Conservation (phyloP, 1,284 basidiomycete species). For the Leccinum pachyderme region DNA sequence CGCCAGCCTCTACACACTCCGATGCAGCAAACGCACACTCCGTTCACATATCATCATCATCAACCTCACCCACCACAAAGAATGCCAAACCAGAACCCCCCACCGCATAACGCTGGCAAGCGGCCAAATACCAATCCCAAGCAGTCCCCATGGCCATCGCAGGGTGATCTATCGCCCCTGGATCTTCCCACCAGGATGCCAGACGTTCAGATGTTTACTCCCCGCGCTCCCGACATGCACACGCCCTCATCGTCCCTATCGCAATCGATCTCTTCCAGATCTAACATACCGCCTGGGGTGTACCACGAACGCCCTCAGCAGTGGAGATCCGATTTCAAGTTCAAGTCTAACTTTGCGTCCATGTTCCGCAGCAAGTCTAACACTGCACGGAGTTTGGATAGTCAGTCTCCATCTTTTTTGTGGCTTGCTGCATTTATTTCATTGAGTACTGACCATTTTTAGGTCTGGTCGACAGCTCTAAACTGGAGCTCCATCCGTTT, state of each 20-base stretch:
- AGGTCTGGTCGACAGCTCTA: constrained; percentile 30
- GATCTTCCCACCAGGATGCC: constrained; percentile 23
- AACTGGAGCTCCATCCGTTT: constrained; percentile 24
- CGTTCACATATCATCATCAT: constrained; percentile 8
- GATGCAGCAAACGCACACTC: constrained; percentile 10
- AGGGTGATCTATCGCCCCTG: constrained; percentile 29
- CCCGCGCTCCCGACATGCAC: constrained; percentile 22
- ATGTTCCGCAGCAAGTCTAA: constrained; percentile 31
- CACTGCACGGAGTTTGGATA: constrained; percentile 8
- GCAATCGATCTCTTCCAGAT: constrained; percentile 10
- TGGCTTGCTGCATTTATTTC: neutral
- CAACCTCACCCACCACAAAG: constrained; percentile 7
- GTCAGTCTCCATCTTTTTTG: constrained; percentile 13
- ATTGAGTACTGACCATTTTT: neutral
- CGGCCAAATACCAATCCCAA: constrained; percentile 6
- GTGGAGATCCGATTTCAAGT: constrained; percentile 34
- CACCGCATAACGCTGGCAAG: neutral
- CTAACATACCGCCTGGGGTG: constrained; percentile 11
- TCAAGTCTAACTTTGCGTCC: constrained; percentile 33
- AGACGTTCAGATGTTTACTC: constrained; percentile 16
- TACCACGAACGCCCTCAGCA: constrained; percentile 25
- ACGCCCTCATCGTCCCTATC: constrained; percentile 33
- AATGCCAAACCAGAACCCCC: constrained; percentile 1
- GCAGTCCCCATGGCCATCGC: constrained; percentile 21
- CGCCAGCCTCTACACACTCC: constrained; percentile 15